A percentile compares a stretch with the other conserved stretches of the same genome.
phyloP scores from a whole-genome alignment of 495 filamentous ascomycete species.

The Penicillium dipodomyicola region DNA sequence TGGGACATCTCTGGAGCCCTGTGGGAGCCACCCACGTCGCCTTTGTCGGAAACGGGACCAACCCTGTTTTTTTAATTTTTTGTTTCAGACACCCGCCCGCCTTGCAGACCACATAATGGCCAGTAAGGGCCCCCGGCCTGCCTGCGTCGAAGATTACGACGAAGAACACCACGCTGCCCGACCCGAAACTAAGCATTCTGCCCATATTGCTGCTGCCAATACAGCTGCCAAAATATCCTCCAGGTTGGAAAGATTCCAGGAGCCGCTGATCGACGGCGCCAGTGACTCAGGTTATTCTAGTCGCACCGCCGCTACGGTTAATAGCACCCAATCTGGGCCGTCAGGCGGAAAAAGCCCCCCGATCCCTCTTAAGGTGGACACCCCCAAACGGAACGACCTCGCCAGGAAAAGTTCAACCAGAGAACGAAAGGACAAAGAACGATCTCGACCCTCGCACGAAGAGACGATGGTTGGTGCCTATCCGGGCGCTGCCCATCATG shows the following conservation, averaged over 20 bases:
- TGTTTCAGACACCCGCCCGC: slow-evolving; percentile 16
- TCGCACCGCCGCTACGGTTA: slow-evolving; percentile 56
- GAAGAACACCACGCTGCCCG: slow-evolving; percentile 49
- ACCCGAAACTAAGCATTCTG: slow-evolving; percentile 49
- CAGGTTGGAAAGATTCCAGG: slow-evolving; percentile 43
- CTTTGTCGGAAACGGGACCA: slow-evolving; percentile 16
- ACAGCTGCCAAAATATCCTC: slow-evolving; percentile 51
- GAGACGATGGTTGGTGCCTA: slow-evolving; percentile 43
- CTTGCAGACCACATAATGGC: slow-evolving; percentile 38
- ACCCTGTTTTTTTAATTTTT: slow-evolving; percentile 18
- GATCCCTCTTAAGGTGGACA: slow-evolving; percentile 41
- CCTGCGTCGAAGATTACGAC: slow-evolving; percentile 57
- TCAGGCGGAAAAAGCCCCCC: slow-evolving; percentile 44
- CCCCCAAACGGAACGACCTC: slow-evolving; percentile 33
- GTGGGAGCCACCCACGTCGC: slow-evolving; percentile 20
- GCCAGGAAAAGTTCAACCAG: slow-evolving; percentile 33
- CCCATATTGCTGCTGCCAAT: slow-evolving; percentile 41
- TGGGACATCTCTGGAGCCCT: slow-evolving; percentile 5
- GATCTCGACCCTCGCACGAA: slow-evolving; percentile 30
- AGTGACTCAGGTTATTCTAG: slow-evolving; percentile 67
- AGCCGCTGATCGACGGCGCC: slow-evolving; percentile 45
- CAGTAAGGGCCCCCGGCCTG: slow-evolving; percentile 39
- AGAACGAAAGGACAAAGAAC: slow-evolving; percentile 38
- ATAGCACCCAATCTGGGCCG: slow-evolving; percentile 54
- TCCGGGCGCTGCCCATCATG: slow-evolving; percentile 28